Evolutionary conservation across 1,139 yeast genomes (phyloP).

Genomic region (Petasospora fabianii): DNA sequence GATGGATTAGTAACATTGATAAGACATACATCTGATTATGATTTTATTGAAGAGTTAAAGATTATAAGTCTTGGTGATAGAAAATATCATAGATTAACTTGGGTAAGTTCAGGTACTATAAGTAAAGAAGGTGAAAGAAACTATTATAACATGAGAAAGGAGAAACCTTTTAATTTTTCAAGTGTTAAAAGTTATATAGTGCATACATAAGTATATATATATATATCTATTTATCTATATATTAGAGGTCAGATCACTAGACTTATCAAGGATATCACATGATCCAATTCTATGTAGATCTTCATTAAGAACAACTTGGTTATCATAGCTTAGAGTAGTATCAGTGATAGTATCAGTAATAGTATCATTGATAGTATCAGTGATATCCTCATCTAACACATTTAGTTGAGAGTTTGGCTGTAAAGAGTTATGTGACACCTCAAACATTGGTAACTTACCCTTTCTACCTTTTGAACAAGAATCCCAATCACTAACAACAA

Average conservation of each 20-base stretch:
- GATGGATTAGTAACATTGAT: slow-evolving; percentile 55
- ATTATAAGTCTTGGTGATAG: slow-evolving; percentile 54
- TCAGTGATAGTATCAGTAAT: too few species aligned
- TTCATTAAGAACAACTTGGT: too few species aligned
- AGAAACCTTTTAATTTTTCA: slow-evolving; percentile 71
- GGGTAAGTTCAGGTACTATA: slow-evolving; percentile 59
- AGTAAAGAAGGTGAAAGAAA: slow-evolving; percentile 54
- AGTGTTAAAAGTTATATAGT: slow-evolving; percentile 45
- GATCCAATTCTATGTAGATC: too few species aligned
- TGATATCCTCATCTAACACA: too few species aligned
- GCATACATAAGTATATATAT: background rate
- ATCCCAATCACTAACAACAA: slow-evolving; percentile 12
- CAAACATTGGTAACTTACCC: background rate
- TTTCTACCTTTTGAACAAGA: background rate
- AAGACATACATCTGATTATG: slow-evolving; percentile 62
- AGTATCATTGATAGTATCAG: too few species aligned
- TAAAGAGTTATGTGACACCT: too few species aligned
- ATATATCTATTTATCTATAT: too few species aligned
- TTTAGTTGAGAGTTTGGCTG: too few species aligned
- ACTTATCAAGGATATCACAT: too few species aligned
- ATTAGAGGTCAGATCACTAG: too few species aligned
- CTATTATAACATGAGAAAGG: slow-evolving; percentile 59
- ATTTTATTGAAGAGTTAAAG: slow-evolving; percentile 58
- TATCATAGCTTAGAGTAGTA: too few species aligned
- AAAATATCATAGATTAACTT: slow-evolving; percentile 61